Evolutionary conservation across 805 yeast genomes (phyloP).

Genomic region (Torulaspora maleeae): DNA sequence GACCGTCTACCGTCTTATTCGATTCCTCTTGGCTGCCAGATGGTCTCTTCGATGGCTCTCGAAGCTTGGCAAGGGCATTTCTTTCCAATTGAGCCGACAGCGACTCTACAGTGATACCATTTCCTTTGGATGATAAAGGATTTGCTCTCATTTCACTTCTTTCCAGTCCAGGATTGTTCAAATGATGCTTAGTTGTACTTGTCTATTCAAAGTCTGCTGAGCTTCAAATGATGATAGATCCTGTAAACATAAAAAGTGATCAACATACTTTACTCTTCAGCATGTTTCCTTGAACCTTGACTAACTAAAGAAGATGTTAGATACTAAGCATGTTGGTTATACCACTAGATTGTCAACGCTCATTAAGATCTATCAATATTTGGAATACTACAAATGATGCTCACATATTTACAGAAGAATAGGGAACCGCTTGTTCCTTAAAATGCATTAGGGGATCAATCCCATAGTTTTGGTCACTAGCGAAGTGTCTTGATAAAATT

Average conservation of each 20-base stretch:
- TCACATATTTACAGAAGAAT: slow-evolving; percentile 1
- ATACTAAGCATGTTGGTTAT: too few species aligned
- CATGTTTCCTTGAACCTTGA: too few species aligned
- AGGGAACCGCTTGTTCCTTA: neutral
- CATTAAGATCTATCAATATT: neutral
- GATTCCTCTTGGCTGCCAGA: slow-evolving; percentile 9
- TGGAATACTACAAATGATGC: neutral
- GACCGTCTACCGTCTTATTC: slow-evolving; percentile 3
- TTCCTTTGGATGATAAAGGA: neutral
- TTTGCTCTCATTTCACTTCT: too few species aligned
- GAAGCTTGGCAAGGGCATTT: neutral
- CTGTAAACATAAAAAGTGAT: too few species aligned
- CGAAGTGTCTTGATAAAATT: slow-evolving; percentile 75
- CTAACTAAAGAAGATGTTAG: too few species aligned
- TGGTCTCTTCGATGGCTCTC: neutral
- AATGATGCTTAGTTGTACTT: neutral
- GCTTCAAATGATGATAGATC: too few species aligned
- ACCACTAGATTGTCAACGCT: too few species aligned
- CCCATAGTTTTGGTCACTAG: neutral
- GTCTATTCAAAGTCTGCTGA: too few species aligned
- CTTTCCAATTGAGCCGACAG: slow-evolving; percentile 4
- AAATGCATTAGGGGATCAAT: neutral
- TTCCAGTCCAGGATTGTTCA: neutral
- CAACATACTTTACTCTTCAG: too few species aligned
- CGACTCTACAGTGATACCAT: neutral